Conservation (phyloP, 2,329 filamentous ascomycete genomes). For the Colletotrichum sp. region DNA sequence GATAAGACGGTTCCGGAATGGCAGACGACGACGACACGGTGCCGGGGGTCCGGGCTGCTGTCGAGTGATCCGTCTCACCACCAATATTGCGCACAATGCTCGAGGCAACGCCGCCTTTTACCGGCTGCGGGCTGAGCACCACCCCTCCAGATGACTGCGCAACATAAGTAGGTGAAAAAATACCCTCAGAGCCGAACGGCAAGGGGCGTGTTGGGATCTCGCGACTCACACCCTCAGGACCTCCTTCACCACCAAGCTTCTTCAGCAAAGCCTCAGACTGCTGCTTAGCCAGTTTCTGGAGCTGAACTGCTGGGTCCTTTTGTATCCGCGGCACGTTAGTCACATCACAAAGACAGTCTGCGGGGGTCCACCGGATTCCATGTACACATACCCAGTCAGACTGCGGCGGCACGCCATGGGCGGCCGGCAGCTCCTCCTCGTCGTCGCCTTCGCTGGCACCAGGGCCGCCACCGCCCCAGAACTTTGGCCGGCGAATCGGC, state of each 20-base stretch:
- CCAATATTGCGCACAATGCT: slow-evolving; percentile 37
- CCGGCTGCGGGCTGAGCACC: slow-evolving; percentile 46
- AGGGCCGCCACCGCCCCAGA: slow-evolving; percentile 62
- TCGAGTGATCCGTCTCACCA: slow-evolving; percentile 18
- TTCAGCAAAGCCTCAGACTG: slow-evolving; percentile 68
- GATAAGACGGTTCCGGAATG: slow-evolving; percentile 51
- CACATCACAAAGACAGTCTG: slow-evolving; percentile 60
- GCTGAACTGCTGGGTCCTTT: slow-evolving; percentile 73
- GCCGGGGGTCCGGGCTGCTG: neutral
- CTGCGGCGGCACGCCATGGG: slow-evolving; percentile 85
- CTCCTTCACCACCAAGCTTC: slow-evolving; percentile 47
- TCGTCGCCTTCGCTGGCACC: slow-evolving; percentile 54
- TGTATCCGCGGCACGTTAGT: slow-evolving; percentile 55
- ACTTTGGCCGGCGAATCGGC: slow-evolving; percentile 71
- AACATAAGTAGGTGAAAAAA: slow-evolving; percentile 49
- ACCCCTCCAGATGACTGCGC: slow-evolving; percentile 36
- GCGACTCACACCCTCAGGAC: slow-evolving; percentile 34
- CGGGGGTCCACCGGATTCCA: slow-evolving; percentile 51
- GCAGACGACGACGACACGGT: slow-evolving; percentile 5
- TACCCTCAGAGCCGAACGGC: slow-evolving; percentile 58
- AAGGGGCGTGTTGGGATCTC: slow-evolving; percentile 55
- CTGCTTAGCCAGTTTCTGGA: slow-evolving; percentile 72
- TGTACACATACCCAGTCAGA: slow-evolving; percentile 91
- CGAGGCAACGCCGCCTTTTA: slow-evolving; percentile 42
- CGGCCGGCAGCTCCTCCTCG: slow-evolving; percentile 69